These are phyloP conservation scores for Clavariopsis aquatica DNA, from an alignment of 495 filamentous ascomycete species.

Conservation along the genomic window DNA sequence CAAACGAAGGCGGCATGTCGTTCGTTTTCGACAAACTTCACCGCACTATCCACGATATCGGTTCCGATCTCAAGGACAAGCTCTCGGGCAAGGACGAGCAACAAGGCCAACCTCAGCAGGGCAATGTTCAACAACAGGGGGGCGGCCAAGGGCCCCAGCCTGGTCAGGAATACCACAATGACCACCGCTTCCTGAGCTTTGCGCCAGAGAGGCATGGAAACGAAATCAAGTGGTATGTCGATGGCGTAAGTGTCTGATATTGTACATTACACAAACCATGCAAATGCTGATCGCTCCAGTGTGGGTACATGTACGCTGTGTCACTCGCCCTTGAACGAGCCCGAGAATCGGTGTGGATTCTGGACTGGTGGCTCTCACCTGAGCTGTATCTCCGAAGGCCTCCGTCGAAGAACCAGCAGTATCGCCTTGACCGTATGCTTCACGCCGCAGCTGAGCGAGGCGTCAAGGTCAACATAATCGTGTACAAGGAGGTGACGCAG, in stretches of 20 bases:
- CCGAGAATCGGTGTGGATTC: constrained; percentile 82
- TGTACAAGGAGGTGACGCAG: constrained; percentile 87
- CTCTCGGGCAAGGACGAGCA: constrained; percentile 42
- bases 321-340: constrained; percentile 82
- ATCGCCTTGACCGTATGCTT: constrained; percentile 88
- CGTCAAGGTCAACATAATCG: constrained; percentile 84
- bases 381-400: constrained; percentile 89
- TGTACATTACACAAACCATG: no score
- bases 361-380: constrained; percentile 92
- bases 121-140: constrained; percentile 1
- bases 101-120: constrained; percentile 16
- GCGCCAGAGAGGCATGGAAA: constrained; percentile 66
- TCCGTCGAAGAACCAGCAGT: constrained; percentile 76
- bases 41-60: constrained; percentile 53
- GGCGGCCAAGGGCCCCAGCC: constrained; percentile 10
- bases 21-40: constrained; percentile 62
- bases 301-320: constrained; percentile 89
- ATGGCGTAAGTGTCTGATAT: no score
- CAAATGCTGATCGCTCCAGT: no score
- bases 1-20: constrained; percentile 41
- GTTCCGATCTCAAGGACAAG: constrained; percentile 53
- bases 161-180: constrained; percentile 47
- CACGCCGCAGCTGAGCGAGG: constrained; percentile 83
- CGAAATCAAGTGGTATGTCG: constrained; percentile 87
- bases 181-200: constrained; percentile 80